phyloP scores from a whole-genome alignment of 1,284 basidiomycete genomes.

The Peniophora sp. region DNA sequence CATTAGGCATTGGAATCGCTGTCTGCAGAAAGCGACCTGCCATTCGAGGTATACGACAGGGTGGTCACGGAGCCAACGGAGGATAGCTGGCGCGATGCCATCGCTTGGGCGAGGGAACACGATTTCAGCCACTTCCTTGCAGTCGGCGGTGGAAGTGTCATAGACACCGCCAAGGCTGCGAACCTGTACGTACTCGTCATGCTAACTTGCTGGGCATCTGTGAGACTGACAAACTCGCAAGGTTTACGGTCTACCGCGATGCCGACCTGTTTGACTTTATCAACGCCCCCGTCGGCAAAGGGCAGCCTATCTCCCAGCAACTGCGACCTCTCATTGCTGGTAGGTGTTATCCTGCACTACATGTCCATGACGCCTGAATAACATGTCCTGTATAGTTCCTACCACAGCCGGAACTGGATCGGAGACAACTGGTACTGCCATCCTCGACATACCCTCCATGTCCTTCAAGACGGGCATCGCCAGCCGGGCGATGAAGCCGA shows the following conservation, averaged over 20 bases:
- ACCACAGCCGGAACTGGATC: conserved; percentile 98
- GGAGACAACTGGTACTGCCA: conserved; percentile 97
- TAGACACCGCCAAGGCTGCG: conserved; percentile 92
- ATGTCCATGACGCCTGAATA: neutral
- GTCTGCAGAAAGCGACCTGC: conserved; percentile 62
- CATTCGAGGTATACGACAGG: conserved; percentile 81
- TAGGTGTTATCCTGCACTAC: conserved; percentile 15
- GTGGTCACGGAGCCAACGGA: conserved; percentile 91
- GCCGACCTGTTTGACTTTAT: conserved; percentile 93
- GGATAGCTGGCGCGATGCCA: conserved; percentile 80
- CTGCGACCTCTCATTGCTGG: conserved; percentile 84
- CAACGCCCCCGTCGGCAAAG: conserved; percentile 94
- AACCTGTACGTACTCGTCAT: conserved; percentile 59
- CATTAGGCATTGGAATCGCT: conserved; percentile 70
- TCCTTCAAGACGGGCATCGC: conserved; percentile 97
- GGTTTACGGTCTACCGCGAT: conserved; percentile 84
- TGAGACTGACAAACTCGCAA: conserved; percentile 16
- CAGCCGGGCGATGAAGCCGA: conserved; percentile 84
- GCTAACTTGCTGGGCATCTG: neutral
- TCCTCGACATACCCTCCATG: conserved; percentile 85
- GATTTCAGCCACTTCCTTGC: conserved; percentile 94
- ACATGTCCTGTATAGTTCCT: conserved; percentile 45
- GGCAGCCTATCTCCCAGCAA: conserved; percentile 71
- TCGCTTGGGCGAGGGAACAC: conserved; percentile 78
- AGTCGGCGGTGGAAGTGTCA: conserved; percentile 92